Percentiles rank a stretch among this genome's conserved stretches.
These are phyloP conservation scores for Globisporangium splendens DNA, from an alignment of 352 stramenopile genomes.

Conservation along the genomic window DNA sequence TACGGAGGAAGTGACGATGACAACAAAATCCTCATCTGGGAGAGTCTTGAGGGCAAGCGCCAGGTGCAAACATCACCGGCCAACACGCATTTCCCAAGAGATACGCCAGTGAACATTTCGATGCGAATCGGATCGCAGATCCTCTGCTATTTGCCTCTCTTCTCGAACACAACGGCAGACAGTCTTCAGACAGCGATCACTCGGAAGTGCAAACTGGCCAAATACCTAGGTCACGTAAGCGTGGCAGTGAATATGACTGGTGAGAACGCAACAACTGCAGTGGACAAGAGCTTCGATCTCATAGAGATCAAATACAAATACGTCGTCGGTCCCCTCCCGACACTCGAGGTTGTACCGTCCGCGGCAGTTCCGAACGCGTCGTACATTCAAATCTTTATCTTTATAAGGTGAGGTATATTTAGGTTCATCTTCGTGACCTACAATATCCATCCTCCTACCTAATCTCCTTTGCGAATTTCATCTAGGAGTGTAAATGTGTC, in stretches of 20 bases:
- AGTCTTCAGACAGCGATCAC: constrained; percentile 29
- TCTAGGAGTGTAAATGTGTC: too few species aligned
- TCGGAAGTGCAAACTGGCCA: constrained; percentile 37
- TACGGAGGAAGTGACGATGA: constrained; percentile 14
- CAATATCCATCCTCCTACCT: too few species aligned
- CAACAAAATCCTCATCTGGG: constrained; percentile 44
- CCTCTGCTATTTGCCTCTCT: constrained; percentile 42
- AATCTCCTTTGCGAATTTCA: too few species aligned
- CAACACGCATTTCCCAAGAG: constrained; percentile 8
- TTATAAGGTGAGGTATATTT: too few species aligned
- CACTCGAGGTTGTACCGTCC: constrained; percentile 19
- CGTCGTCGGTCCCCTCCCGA: constrained; percentile 42
- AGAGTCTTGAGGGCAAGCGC: constrained; percentile 26
- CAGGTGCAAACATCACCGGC: constrained; percentile 6
- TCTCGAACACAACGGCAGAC: constrained; percentile 17
- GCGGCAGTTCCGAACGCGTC: constrained; percentile 8
- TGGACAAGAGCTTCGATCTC: constrained; percentile 9
- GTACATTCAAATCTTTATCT: constrained; percentile 5
- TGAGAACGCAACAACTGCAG: constrained; percentile 6
- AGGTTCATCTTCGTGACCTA: too few species aligned
- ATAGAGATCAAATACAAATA: constrained; percentile 45
- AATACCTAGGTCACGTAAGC: constrained; percentile 39
- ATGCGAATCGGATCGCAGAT: constrained; percentile 23
- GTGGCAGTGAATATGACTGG: constrained; percentile 22
- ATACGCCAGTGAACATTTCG: constrained; percentile 27